Evolutionary conservation across 2,329 filamentous ascomycete genomes (phyloP).

Genomic region (Verticillium longisporum): DNA sequence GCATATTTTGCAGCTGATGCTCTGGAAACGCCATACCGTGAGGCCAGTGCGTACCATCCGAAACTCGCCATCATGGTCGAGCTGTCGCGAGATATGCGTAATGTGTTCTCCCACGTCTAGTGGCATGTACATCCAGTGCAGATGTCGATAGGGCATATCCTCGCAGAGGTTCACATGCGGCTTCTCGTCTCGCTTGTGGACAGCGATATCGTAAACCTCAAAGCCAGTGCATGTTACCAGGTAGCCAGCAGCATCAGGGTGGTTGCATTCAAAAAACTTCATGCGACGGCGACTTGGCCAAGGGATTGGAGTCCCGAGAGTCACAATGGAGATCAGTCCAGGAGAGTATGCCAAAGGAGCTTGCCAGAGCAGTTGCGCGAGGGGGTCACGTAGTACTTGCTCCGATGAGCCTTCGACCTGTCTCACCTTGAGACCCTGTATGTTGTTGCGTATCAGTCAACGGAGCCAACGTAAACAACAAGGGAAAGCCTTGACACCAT

Average conservation of each 20-base stretch:
- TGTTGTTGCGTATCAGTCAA: background rate
- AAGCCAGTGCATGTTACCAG: background rate
- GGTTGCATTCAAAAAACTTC: background rate
- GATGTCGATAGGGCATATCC: background rate
- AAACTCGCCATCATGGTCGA: background rate
- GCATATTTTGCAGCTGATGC: background rate
- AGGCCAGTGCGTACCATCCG: background rate
- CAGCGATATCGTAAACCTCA: background rate
- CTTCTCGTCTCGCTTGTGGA: background rate
- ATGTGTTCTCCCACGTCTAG: conserved; percentile 1
- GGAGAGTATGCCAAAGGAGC: background rate
- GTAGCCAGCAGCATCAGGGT: background rate
- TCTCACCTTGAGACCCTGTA: background rate
- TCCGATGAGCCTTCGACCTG: background rate
- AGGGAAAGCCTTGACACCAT: background rate
- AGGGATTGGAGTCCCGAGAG: background rate
- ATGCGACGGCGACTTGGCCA: background rate
- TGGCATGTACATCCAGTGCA: conserved; percentile 1
- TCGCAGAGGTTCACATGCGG: background rate
- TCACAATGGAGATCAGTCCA: background rate
- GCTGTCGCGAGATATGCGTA: background rate
- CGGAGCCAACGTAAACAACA: background rate
- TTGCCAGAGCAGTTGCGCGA: background rate
- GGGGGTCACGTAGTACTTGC: background rate
- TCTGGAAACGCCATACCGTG: too few relatives aligned